Conservation (phyloP, 768 basidiomycete species). For the Fomitopsis serialis region DNA sequence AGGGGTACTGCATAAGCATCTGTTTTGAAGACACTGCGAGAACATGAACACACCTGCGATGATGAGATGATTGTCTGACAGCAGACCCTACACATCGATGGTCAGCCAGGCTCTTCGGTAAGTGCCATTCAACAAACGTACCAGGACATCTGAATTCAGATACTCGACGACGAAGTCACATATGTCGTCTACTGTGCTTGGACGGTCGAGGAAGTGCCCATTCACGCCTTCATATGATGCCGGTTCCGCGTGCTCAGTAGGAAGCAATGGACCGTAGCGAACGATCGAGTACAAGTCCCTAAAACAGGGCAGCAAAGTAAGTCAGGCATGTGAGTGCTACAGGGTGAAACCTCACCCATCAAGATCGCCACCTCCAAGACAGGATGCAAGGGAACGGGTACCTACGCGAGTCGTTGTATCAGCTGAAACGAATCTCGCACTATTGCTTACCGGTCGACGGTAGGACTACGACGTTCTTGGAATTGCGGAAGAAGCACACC, state of each 20-base stretch:
- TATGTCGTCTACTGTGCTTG: slow-evolving; percentile 63
- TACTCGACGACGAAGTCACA: slow-evolving; percentile 81
- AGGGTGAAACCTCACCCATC: slow-evolving; percentile 49
- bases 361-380: slow-evolving; percentile 72
- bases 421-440: too few relatives aligned
- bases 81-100: slow-evolving; percentile 45
- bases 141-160: slow-evolving; percentile 77
- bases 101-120: too few relatives aligned
- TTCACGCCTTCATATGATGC: slow-evolving; percentile 42
- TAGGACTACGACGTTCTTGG: slow-evolving; percentile 72
- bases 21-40: not conserved
- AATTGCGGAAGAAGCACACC: slow-evolving; percentile 51
- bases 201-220: slow-evolving; percentile 21
- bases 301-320: not conserved
- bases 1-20: not conserved
- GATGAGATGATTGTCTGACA: slow-evolving; percentile 61
- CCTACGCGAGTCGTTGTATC: slow-evolving; percentile 31
- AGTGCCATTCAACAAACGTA: slow-evolving; percentile 27
- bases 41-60: slow-evolving; percentile 52
- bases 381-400: slow-evolving; percentile 58
- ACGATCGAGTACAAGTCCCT: slow-evolving; percentile 67
- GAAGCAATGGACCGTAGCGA: slow-evolving; percentile 48
- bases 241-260: slow-evolving; percentile 40
- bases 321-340: not conserved
- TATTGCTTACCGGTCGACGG: slow-evolving; percentile 47